phyloP scores from a whole-genome alignment of 2,329 filamentous ascomycete species.

The Colletotrichum truncatum region DNA sequence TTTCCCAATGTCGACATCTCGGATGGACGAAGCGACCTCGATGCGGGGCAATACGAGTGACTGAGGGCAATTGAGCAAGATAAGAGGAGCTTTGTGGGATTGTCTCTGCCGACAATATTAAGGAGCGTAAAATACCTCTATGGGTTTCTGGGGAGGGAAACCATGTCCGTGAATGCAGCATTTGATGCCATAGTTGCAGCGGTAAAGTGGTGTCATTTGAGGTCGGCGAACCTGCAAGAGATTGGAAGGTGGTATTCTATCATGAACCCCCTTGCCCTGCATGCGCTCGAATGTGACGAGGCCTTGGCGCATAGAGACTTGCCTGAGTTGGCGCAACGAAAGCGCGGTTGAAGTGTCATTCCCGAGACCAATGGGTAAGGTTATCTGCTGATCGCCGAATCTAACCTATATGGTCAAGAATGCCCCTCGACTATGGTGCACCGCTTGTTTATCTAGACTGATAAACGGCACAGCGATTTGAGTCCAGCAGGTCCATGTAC shows the following conservation, averaged over 20 bases:
- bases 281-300: neutral
- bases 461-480: too few relatives aligned
- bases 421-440: neutral
- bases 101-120: too few relatives aligned
- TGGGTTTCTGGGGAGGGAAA: neutral
- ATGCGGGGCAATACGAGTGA: slow-evolving; percentile 6
- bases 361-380: neutral
- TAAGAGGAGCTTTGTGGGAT: neutral
- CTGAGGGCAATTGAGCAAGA: slow-evolving; percentile 27
- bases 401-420: neutral
- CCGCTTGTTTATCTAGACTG: neutral
- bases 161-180: neutral
- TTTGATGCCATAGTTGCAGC: neutral
- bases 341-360: neutral
- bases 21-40: neutral
- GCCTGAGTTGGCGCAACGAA: neutral
- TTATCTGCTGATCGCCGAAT: neutral
- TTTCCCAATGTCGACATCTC: neutral
- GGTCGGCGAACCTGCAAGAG: neutral
- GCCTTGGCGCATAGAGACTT: neutral
- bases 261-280: neutral
- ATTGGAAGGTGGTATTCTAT: slow-evolving; percentile 24
- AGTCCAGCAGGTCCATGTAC: too few relatives aligned
- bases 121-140: too few relatives aligned
- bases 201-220: neutral